phyloP scores from a whole-genome alignment of 352 stramenopile genomes.

The Phytophthora ohioensis region DNA sequence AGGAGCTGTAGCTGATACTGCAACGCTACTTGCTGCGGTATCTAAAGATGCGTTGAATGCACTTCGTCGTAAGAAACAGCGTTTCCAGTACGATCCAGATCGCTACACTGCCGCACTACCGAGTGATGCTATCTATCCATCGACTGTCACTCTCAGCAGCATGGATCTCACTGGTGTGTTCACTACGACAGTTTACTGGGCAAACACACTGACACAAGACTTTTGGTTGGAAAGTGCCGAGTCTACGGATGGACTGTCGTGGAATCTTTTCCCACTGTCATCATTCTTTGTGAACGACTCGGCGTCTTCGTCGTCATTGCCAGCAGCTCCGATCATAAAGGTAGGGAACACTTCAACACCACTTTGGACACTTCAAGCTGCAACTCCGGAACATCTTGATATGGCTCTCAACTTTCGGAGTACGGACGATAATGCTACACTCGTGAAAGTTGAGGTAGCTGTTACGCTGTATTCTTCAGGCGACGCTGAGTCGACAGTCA shows the following conservation, averaged over 20 bases:
- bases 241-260: slow-evolving; percentile 48
- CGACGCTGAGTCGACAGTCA: slow-evolving; percentile 61
- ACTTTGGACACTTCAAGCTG: slow-evolving; percentile 53
- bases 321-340: slow-evolving; percentile 38
- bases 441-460: slow-evolving; percentile 58
- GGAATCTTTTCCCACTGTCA: slow-evolving; percentile 49
- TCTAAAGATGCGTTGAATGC: slow-evolving; percentile 44
- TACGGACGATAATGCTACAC: slow-evolving; percentile 52
- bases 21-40: slow-evolving; percentile 38
- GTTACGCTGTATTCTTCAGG: slow-evolving; percentile 48
- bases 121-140: slow-evolving; percentile 36
- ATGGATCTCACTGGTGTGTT: slow-evolving; percentile 32
- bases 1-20: slow-evolving; percentile 17
- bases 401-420: slow-evolving; percentile 60
- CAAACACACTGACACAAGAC: slow-evolving; percentile 43
- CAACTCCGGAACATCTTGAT: slow-evolving; percentile 37
- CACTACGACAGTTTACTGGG: slow-evolving; percentile 59
- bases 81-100: slow-evolving; percentile 49
- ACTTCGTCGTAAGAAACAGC: slow-evolving; percentile 49
- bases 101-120: slow-evolving; percentile 33
- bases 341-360: slow-evolving; percentile 40
- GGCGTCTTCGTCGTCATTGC: slow-evolving; percentile 13
- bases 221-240: slow-evolving; percentile 71
- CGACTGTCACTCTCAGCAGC: slow-evolving; percentile 18
- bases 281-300: slow-evolving; percentile 42